Conservation (phyloP, 202 grass and related monocot genomes). For the Saccharum hybrid region DNA sequence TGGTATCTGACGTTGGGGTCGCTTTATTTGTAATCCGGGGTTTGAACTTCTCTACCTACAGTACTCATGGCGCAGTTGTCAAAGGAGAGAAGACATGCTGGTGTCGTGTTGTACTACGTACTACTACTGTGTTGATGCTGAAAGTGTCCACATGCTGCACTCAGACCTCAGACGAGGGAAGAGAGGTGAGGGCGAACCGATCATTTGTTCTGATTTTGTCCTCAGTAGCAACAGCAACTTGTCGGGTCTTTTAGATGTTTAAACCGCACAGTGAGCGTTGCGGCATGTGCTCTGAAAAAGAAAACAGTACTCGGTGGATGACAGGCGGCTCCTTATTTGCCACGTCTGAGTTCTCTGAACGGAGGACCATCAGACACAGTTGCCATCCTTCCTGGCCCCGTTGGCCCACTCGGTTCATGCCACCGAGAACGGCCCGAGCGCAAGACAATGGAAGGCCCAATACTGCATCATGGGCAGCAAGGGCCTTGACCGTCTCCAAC, state of each 20-base stretch:
- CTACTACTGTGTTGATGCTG: background rate
- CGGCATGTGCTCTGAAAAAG: background rate
- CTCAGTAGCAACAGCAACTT: background rate
- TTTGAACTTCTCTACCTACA: background rate
- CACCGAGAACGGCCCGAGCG: background rate
- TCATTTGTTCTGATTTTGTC: conserved; percentile 10
- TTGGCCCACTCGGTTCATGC: background rate
- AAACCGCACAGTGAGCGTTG: background rate
- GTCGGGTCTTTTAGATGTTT: background rate
- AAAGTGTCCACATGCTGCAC: background rate
- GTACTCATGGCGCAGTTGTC: background rate
- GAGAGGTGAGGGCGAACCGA: background rate
- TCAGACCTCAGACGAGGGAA: background rate
- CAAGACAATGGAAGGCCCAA: background rate
- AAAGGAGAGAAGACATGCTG: background rate
- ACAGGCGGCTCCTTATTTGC: background rate
- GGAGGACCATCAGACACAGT: background rate
- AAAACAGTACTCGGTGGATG: background rate
- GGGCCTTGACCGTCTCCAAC: background rate
- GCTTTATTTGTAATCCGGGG: background rate
- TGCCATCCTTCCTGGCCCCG: background rate
- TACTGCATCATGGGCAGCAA: no score
- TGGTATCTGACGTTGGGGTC: background rate
- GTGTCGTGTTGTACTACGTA: no score
- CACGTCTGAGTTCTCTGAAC: background rate